A percentile compares a stretch with the other conserved stretches of the same genome.
Evolutionary conservation across 2,329 filamentous ascomycete genomes (phyloP).

Genomic region (Colletotrichum brevisporum): DNA sequence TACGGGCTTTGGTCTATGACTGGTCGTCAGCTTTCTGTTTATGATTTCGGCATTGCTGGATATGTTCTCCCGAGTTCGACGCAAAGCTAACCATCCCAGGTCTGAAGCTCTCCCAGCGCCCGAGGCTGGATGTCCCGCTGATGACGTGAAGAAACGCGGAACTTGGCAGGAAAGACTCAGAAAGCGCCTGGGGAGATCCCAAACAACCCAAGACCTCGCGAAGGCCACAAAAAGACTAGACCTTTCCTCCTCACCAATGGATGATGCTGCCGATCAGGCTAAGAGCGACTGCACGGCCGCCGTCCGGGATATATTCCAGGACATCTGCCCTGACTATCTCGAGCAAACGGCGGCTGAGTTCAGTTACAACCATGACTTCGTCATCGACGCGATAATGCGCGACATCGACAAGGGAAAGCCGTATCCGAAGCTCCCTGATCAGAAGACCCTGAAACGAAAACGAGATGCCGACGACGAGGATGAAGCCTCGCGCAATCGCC

Average conservation of each 20-base stretch:
- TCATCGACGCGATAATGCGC: constrained; percentile 58
- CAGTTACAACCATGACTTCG: constrained; percentile 46
- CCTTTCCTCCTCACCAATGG: constrained; percentile 19
- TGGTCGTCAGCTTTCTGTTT: too few species aligned
- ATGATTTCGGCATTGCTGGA: too few species aligned
- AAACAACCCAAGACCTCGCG: too few species aligned
- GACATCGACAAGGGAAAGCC: constrained; percentile 52
- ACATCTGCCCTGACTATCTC: constrained; percentile 60
- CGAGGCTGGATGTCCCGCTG: too few species aligned
- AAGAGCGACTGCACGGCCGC: constrained; percentile 46
- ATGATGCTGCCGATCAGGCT: constrained; percentile 12
- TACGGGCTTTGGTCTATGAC: too few species aligned
- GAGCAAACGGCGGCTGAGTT: constrained; percentile 45
- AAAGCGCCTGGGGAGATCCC: neutral
- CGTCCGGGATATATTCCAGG: constrained; percentile 57
- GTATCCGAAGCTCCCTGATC: constrained; percentile 52
- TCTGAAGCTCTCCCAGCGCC: too few species aligned
- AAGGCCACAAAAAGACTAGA: neutral
- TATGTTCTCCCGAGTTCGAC: too few species aligned
- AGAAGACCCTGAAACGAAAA: constrained; percentile 58
- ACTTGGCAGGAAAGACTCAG: neutral
- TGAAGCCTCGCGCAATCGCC: constrained; percentile 32
- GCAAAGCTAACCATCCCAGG: too few species aligned
- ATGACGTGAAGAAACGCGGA: too few species aligned
- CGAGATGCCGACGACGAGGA: constrained; percentile 44